A percentile compares a stretch with the other conserved stretches of the same genome.
These are phyloP conservation scores for Citeromyces nyonsensis DNA, from an alignment of 805 yeast species.

Conservation along the genomic window DNA sequence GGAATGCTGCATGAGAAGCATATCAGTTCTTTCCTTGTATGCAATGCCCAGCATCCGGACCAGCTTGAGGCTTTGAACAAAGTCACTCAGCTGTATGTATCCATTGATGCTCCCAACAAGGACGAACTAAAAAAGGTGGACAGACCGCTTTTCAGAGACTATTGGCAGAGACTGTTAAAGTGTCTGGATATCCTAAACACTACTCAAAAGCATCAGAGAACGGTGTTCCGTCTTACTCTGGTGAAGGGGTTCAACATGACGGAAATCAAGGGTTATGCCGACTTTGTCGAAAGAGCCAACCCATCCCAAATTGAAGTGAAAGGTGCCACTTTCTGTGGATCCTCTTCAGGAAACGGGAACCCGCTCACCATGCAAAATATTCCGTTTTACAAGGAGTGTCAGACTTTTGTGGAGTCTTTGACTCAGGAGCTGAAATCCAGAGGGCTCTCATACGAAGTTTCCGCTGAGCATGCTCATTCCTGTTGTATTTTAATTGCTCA, in stretches of 20 bases:
- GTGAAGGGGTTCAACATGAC: conserved; percentile 88
- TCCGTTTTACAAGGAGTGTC: conserved; percentile 87
- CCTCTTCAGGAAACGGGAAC: conserved; percentile 70
- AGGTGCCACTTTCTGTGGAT: conserved; percentile 93
- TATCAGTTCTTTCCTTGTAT: conserved; percentile 79
- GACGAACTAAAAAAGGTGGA: conserved; percentile 70
- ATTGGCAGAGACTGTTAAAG: conserved; percentile 76
- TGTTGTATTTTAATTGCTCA: conserved; percentile 84
- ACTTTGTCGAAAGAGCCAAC: conserved; percentile 62
- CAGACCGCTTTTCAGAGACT: conserved; percentile 78
- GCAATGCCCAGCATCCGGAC: conserved; percentile 94
- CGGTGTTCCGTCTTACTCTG: conserved; percentile 79
- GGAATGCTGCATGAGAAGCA: conserved; percentile 64
- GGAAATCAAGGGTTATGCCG: conserved; percentile 72
- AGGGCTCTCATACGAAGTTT: conserved; percentile 64
- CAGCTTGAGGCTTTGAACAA: conserved; percentile 51
- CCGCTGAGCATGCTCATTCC: conserved; percentile 93
- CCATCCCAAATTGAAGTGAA: conserved; percentile 88
- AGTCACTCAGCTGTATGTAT: conserved; percentile 84
- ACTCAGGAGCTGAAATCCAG: conserved; percentile 45
- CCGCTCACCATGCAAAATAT: conserved; percentile 92
- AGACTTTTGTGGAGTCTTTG: conserved; percentile 50
- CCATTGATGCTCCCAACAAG: conserved; percentile 89
- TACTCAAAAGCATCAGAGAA: conserved; percentile 66
- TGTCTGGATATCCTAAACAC: conserved; percentile 72